A percentile compares a stretch with the other conserved stretches of the same genome.
phyloP scores from a whole-genome alignment of 305 asterid species.

The Withania somnifera region DNA sequence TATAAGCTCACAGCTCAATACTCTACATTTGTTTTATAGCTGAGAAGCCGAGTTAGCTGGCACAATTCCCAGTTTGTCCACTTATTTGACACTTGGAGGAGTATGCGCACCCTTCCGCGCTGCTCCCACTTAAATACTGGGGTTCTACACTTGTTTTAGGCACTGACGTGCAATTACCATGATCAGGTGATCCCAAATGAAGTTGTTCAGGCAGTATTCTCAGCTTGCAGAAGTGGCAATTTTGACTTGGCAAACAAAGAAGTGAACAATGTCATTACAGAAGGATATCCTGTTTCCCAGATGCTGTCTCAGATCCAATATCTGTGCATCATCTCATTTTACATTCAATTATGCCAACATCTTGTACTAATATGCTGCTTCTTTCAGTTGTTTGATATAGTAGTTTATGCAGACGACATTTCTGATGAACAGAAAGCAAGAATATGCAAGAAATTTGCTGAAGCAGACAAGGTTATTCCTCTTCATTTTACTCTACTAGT shows the following conservation, averaged over 20 bases:
- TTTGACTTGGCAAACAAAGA: constrained; percentile 85
- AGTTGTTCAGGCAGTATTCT: constrained; percentile 45
- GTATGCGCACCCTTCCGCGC: background rate
- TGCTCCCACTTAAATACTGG: background rate
- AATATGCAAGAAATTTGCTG: constrained; percentile 83
- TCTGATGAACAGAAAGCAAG: constrained; percentile 80
- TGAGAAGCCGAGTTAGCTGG: background rate
- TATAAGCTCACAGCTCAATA: background rate
- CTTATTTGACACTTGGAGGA: background rate
- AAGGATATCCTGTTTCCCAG: constrained; percentile 93
- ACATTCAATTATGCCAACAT: background rate
- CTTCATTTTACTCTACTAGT: background rate
- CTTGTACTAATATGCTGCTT: constrained; percentile 18
- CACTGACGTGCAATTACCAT: background rate
- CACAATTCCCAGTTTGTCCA: background rate
- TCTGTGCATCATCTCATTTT: constrained; percentile 4
- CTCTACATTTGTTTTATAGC: background rate
- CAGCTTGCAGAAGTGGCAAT: constrained; percentile 71
- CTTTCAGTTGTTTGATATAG: constrained; percentile 60
- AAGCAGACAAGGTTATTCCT: constrained; percentile 69
- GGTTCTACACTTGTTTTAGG: background rate
- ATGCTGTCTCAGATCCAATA: constrained; percentile 64
- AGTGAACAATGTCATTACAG: constrained; percentile 72
- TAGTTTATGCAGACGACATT: constrained; percentile 54
- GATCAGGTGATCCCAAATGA: constrained; percentile 70